phyloP scores from a whole-genome alignment of 352 stramenopile species.

The Phytophthora megakarya region DNA sequence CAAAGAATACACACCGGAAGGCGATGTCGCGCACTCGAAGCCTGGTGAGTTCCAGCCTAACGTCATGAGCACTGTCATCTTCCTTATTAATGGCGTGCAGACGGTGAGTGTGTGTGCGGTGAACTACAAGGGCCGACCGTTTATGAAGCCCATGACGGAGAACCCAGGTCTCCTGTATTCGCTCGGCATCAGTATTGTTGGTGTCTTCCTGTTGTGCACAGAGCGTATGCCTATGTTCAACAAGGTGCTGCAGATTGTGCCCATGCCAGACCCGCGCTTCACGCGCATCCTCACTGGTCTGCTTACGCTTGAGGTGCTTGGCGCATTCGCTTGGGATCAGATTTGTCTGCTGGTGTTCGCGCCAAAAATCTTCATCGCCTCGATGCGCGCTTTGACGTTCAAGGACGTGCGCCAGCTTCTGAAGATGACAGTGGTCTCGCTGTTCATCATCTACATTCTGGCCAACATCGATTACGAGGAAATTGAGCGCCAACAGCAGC shows the following conservation, averaged over 20 bases:
- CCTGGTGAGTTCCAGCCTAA: constrained; percentile 97
- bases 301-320: constrained; percentile 83
- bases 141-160: constrained; percentile 97
- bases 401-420: constrained; percentile 82
- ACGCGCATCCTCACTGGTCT: constrained; percentile 80
- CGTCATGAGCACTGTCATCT: constrained; percentile 98
- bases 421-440: constrained; percentile 85
- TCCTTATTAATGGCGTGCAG: constrained; percentile 95
- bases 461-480: constrained; percentile 92
- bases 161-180: constrained; percentile 96
- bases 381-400: constrained; percentile 70
- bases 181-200: constrained; percentile 83
- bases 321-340: constrained; percentile 88
- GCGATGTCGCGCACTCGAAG: constrained; percentile 73
- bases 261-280: constrained; percentile 89
- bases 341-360: constrained; percentile 85
- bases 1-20: constrained; percentile 89
- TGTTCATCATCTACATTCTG: constrained; percentile 87
- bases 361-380: constrained; percentile 87
- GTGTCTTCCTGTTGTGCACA: constrained; percentile 92
- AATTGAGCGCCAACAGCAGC: constrained; percentile 87
- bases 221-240: constrained; percentile 92
- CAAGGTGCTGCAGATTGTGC: constrained; percentile 92
- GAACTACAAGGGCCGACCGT: constrained; percentile 98
- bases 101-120: constrained; percentile 98